phyloP scores from a whole-genome alignment of 2,329 filamentous ascomycete species.

The Tympanopsis confertula region DNA sequence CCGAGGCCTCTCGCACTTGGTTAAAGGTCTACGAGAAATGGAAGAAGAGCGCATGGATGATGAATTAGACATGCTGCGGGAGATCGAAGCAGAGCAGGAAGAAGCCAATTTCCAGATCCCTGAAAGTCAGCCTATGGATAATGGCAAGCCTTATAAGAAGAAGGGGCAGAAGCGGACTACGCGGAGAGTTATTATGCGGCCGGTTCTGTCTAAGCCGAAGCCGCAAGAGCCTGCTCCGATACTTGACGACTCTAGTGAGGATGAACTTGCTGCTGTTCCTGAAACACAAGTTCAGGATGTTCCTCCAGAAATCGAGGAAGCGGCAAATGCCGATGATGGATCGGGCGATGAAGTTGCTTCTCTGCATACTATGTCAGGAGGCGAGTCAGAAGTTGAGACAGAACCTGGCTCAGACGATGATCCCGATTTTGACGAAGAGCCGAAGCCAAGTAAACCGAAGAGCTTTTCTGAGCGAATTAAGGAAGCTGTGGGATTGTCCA shows the following conservation, averaged over 20 bases:
- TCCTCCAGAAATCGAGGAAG: neutral
- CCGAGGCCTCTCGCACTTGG: slow-evolving; percentile 21
- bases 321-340: neutral
- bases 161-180: slow-evolving; percentile 35
- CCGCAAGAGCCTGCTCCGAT: slow-evolving; percentile 11
- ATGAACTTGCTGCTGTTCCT: slow-evolving; percentile 14
- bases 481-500: slow-evolving; percentile 15
- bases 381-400: slow-evolving; percentile 13
- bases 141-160: slow-evolving; percentile 24
- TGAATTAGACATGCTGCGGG: slow-evolving; percentile 26
- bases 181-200: slow-evolving; percentile 26
- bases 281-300: slow-evolving; percentile 6
- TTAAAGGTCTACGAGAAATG: slow-evolving; percentile 23
- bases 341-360: neutral
- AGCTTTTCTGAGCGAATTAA: slow-evolving; percentile 21
- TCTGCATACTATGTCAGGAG: neutral
- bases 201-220: slow-evolving; percentile 18
- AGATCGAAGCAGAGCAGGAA: slow-evolving; percentile 24
- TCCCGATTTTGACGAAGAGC: slow-evolving; percentile 12
- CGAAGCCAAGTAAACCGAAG: slow-evolving; percentile 11
- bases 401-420: slow-evolving; percentile 11
- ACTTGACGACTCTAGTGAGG: slow-evolving; percentile 9
- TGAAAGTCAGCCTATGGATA: slow-evolving; percentile 7
- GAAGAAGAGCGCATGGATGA: slow-evolving; percentile 26
- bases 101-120: neutral